Evolutionary conservation across 2,329 filamentous ascomycete genomes (phyloP), one percentile per base, ranked within the genome.

Genomic region (Zymoseptoria passerinii): DNA sequence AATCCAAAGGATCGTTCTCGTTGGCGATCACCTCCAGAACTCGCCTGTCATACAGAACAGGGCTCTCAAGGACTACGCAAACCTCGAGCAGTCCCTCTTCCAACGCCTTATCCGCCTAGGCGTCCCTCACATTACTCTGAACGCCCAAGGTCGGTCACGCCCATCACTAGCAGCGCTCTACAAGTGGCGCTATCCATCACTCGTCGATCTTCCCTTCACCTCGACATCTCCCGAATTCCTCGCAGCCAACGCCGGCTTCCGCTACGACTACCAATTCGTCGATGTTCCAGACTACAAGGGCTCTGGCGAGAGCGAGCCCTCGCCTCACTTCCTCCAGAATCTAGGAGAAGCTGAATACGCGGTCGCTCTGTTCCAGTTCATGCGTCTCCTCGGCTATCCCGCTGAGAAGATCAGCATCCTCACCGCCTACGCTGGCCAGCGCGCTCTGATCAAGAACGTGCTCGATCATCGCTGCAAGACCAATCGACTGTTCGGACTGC

Each of bases 311-410:
- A 83, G 84, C 53, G 91, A 96, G 71, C 94, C 94, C 0, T 89
- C 87, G 23, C 90, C 92, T 20, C 92, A 97, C 74, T 99, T 96
- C 73, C 87, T 97, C 56, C 92, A 97, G 73, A 99, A 99, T 68
- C 76, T 97, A 50, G 94, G 94, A 52, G 94, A 99, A 75, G 94
- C 94, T 2, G 95, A 99, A 75, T 99, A 97, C 71, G 89, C 91
- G 1, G 94, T 97, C 27, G 94, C 94, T 2, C 81, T 99, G 28
- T 99, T 86, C 75, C 91, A 96, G 76, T 99, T 97, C 72, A 97
- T 99, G 94, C 87, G 94, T 19, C 79, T 99, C 19, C 83, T 99
- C 4, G 94, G 92, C 18, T 99, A 99, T 67, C 90, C 94, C 4
- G 88, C 89, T 3, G 76, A 77, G 48, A 83, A 87, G 70, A 96